Base-by-base conservation (phyloP, 2,329 filamentous ascomycete species). In the Colletotrichum lentis region DNA sequence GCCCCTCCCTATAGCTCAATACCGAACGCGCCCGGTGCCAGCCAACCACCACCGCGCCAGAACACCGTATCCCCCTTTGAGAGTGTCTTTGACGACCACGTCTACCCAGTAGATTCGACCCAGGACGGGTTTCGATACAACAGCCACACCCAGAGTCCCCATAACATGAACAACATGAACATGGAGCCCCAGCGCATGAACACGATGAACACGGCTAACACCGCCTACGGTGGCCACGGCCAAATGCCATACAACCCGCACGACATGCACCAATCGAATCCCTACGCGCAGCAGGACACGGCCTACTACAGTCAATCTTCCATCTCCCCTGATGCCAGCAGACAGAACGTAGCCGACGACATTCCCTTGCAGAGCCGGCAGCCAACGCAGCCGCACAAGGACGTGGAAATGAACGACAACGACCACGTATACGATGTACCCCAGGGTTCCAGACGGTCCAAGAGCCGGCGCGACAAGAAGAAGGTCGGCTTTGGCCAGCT, bases 1-100 rank as follows among this genome's bases (percentile, higher is more conserved):
- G 78, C 78, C 49, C 78, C 78, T 27, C 76, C 78, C 16, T 80
- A 80, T 59, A 76, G 78, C 67, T 64, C 72, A 35, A 63, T 67
- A 67, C 44, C 67, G 31, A 57, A 57, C 44, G 60, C 69, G 16
- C 59, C 55, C 43, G 62, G 64, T 43, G 63, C 64, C 63, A 62
- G 39, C 11, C 61, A 74, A 54, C 77, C 76, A 35, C 78, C 78
- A 57, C 76, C 76, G 41, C 75, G 77, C 65, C 77, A 77, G 31
- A 77, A 75, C 54, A 72, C 80, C 73, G 73, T 85, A 20, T 85
- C 87, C 22, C 88, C 89, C 11, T 90, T 91, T 75, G 86, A 88
- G 62, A 86, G 85, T 55, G 86, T 89, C 64, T 91, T 91, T 76
- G 88, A 91, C 77, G 89, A 91, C 76, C 82, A 89, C 78, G 83